Base-by-base conservation (phyloP, 106 monocot species). In the Acorus gramineus region DNA sequence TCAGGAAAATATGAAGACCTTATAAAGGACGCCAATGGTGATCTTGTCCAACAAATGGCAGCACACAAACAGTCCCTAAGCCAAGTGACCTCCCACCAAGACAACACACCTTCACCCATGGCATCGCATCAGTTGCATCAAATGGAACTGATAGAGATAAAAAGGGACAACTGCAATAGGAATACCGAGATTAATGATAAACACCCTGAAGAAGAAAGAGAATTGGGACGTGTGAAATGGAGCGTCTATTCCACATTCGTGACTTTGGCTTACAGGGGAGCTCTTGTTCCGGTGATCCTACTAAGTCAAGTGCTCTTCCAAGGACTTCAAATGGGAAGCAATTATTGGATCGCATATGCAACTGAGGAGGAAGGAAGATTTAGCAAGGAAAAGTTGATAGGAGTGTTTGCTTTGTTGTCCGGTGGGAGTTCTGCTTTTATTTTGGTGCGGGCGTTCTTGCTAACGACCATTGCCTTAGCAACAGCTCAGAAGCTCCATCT, bases 301-400 rank as follows among this genome's bases (percentile, higher is more conserved):
- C 50, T 84, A 0, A 86, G 79, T 59, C 93, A 94, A 54, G 50
- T 79, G 47, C 66, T 89, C 14, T 94, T 94, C 68, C 93, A 86
- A 63, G 83, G 71, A 51, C 49, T 89, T 1, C 93, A 94, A 65
- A 89, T 94, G 50, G 72, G 68, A 7, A 89, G 93, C 76, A 94
- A 84, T 70, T 94, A 86, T 50, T 94, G 93, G 93, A 86, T 93
- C 45, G 89, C 93, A 3, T 93, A 86, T 83, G 89, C 86, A 45
- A 81, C 74, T 45, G 86, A 83, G 13, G 72, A 65, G 49, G 69
- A 70, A 50, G 70, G 71, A 10, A 64, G 28, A 66, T 69, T 74
- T 4, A 86, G 72, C 10, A 85, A 57, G 60, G 69, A 73, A 54
- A 77, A 75, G 52, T 7, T 89, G 61, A 71, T 93, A 10, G 78